Evolutionary conservation across 345 rosid species (phyloP).

Genomic region (Citrus sinensis): DVS_A1.0 CM039163.1:11345001-11345500

Average conservation of each 20-base stretch:
- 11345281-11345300: conserved; percentile 89
- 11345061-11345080: conserved; percentile 63
- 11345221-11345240: conserved; percentile 18
- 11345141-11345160: conserved; percentile 88
- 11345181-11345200: background rate
- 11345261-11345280: conserved; percentile 94
- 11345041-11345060: conserved; percentile 59
- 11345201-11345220: background rate
- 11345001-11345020: conserved; percentile 48
- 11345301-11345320: conserved; percentile 77
- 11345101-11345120: conserved; percentile 68
- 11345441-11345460: conserved; percentile 78
- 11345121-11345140: conserved; percentile 60
- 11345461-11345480: conserved; percentile 8
- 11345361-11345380: conserved; percentile 42
- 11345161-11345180: conserved; percentile 70
- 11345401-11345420: conserved; percentile 66
- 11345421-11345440: conserved; percentile 87
- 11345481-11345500: conserved; percentile 20
- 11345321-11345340: conserved; percentile 40
- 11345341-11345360: conserved; percentile 37
- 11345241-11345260: conserved; percentile 48
- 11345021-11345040: conserved; percentile 57
- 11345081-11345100: conserved; percentile 75
- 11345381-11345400: conserved; percentile 80